Percentiles rank a stretch among this genome's conserved stretches.
Evolutionary conservation across 768 basidiomycete species (phyloP).

Genomic region (Lactifluus volemus): DNA sequence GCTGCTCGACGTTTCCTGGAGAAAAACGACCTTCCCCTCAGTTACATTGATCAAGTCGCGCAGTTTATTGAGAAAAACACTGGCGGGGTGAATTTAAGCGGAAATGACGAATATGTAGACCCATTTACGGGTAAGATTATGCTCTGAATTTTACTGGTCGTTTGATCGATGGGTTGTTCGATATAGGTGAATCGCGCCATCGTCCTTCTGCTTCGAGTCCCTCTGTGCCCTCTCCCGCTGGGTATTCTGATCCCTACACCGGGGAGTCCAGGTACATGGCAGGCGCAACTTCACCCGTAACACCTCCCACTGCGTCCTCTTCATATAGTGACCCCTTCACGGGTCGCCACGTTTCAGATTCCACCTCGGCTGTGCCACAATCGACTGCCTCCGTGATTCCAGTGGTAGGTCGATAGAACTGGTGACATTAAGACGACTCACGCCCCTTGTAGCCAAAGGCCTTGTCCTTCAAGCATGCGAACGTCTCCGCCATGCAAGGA

Average conservation of each 20-base stretch:
- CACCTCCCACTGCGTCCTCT: constrained; percentile 26
- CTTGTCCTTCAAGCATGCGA: constrained; percentile 80
- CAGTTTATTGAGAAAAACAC: constrained; percentile 92
- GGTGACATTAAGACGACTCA: not conserved
- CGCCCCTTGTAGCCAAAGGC: constrained; percentile 39
- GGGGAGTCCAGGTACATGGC: constrained; percentile 53
- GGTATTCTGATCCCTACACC: constrained; percentile 62
- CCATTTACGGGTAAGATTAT: constrained; percentile 71
- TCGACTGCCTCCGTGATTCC: constrained; percentile 10
- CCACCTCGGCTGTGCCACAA: not conserved
- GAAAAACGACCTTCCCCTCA: constrained; percentile 70
- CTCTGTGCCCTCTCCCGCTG: constrained; percentile 28
- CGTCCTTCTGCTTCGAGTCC: constrained; percentile 25
- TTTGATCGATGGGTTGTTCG: not conserved
- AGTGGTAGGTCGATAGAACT: constrained; percentile 10
- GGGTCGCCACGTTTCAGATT: constrained; percentile 17
- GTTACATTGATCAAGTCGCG: constrained; percentile 85
- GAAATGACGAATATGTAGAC: constrained; percentile 59
- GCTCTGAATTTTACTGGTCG: not conserved
- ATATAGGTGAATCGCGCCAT: constrained; percentile 29
- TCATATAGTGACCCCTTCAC: constrained; percentile 19
- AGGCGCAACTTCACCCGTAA: constrained; percentile 29
- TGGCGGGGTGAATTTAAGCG: constrained; percentile 61
- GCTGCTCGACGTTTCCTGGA: constrained; percentile 88
- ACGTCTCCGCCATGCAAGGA: constrained; percentile 66